Evolutionary conservation across 176 grass and related monocot species (phyloP), one percentile per base, ranked within the genome.

Genomic region (Microstegium vimineum): DNA sequence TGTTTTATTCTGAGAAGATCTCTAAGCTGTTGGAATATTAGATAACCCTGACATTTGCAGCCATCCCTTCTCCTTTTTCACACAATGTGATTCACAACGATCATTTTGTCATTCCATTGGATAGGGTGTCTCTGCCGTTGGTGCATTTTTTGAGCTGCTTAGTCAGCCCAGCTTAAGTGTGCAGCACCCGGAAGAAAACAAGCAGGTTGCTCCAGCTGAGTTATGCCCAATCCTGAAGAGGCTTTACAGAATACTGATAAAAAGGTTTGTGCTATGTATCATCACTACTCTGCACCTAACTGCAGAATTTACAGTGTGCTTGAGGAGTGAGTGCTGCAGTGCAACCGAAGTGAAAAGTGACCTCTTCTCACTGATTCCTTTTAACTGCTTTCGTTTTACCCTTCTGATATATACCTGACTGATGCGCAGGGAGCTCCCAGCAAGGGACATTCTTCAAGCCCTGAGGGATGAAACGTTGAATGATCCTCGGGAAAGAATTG

Each of bases 91-190:
- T 76, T n/a, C n/a, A 18, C 42, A 16, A 30, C 73, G 67, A 73
- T 32, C 35, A 14, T 59, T 79, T 85, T 23, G 27, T 35, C 43
- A 22, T 76, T 71, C 62, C 66, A 67, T 56, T 52, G 13, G 17
- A 64, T 38, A 99, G 96, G 96, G 93, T 87, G 85, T 99, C 45
- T 99, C 96, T 84, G 93, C 96, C 27, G 69, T 99, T 85, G 96
- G 91, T 80, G 96, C 96, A 69, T 99, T 99, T 92, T 99, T 85
- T 81, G 93, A 99, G 89, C 74, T 99, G 57, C 90, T 99, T 62
- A 92, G 93, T 78, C 91, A 99, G 73, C 87, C 91, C 30, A 95
- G 89, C 78, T 82, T 99, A 82, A 99, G 85, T 66, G 91, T 99
- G 41, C 82, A 90, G 66, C 93, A 99, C 86, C 96, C 93, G 0